Evolutionary conservation across 2,329 filamentous ascomycete species (phyloP).

Genomic region (Lachnellula arida): DNA sequence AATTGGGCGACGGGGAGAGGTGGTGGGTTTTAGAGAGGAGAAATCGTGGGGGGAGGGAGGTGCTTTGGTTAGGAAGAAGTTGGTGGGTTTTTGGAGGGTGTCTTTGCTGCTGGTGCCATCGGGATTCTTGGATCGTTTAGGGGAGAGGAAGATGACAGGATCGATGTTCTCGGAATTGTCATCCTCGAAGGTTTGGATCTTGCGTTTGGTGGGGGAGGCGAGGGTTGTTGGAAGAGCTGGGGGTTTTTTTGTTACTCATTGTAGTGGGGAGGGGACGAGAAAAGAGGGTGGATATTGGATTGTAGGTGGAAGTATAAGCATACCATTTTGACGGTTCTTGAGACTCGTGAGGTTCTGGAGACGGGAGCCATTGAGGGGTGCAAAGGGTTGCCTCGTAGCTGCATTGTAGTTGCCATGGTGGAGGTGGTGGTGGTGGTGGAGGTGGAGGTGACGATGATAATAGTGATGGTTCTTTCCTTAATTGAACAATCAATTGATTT

Average conservation of each 20-base stretch:
- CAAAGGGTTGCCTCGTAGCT: slow-evolving; percentile 62
- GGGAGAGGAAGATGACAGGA: slow-evolving; percentile 43
- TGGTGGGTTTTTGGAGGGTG: slow-evolving; percentile 25
- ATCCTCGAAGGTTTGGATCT: slow-evolving; percentile 46
- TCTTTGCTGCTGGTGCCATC: slow-evolving; percentile 33
- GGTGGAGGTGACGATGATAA: no score
- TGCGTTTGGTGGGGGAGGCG: slow-evolving; percentile 46
- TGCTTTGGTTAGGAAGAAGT: slow-evolving; percentile 32
- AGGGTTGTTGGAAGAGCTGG: slow-evolving; percentile 14
- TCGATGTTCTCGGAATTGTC: slow-evolving; percentile 61
- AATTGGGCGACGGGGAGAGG: slow-evolving; percentile 32
- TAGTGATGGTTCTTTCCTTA: no score
- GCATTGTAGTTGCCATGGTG: slow-evolving; percentile 28
- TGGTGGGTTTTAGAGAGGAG: slow-evolving; percentile 17
- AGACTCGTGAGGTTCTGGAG: slow-evolving; percentile 67
- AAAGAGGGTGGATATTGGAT: neutral
- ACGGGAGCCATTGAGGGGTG: slow-evolving; percentile 63
- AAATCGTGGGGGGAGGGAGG: slow-evolving; percentile 30
- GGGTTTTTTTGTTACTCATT: slow-evolving; percentile 21
- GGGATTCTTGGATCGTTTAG: slow-evolving; percentile 55
- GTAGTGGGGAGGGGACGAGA: slow-evolving; percentile 29
- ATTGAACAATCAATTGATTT: no score
- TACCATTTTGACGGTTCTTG: slow-evolving; percentile 76
- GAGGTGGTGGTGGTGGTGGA: neutral
- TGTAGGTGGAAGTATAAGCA: slow-evolving; percentile 9